These are phyloP conservation scores for Ophiorrhiza pumila DNA, from an alignment of 257 asterid species.

Conservation along the genomic window DNA sequence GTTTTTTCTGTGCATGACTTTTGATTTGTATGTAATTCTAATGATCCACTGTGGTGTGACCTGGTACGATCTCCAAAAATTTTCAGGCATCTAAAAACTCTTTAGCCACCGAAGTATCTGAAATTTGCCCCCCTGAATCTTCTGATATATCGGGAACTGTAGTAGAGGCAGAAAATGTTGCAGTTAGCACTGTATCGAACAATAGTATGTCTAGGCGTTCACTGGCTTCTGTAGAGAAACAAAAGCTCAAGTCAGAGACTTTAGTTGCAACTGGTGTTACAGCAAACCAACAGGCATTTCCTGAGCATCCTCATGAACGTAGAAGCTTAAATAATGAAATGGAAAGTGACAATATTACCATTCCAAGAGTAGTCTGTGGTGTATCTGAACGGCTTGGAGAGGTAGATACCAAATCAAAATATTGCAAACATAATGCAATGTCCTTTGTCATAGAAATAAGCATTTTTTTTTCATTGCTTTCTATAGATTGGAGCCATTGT, in stretches of 20 bases:
- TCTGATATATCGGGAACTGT: constrained; percentile 32
- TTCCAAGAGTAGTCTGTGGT: constrained; percentile 6
- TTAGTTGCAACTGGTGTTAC: constrained; percentile 13
- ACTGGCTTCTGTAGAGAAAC: constrained; percentile 7
- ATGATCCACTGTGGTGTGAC: neutral
- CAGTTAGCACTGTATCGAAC: constrained; percentile 20
- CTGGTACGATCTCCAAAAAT: constrained; percentile 1
- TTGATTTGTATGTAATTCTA: neutral
- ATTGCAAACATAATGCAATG: constrained; percentile 20
- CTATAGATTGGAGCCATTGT: constrained; percentile 66
- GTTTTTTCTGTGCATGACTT: neutral
- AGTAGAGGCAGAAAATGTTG: constrained; percentile 24
- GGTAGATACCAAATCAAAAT: constrained; percentile 10
- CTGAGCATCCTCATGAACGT: constrained; percentile 15
- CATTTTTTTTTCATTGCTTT: constrained; percentile 14
- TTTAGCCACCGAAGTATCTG: constrained; percentile 40
- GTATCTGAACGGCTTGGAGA: constrained; percentile 17
- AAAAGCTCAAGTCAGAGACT: constrained; percentile 18
- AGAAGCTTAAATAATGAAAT: constrained; percentile 23
- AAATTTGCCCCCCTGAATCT: constrained; percentile 40
- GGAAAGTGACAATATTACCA: constrained; percentile 13
- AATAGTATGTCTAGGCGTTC: constrained; percentile 20
- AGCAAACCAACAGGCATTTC: constrained; percentile 13
- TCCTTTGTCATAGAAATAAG: neutral
- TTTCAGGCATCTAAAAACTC: constrained; percentile 56